A percentile compares a stretch with the other conserved stretches of the same genome.
These are phyloP conservation scores for Talaromyces sp. DNA, from an alignment of 2,329 filamentous ascomycete genomes.

Conservation along the genomic window DNA sequence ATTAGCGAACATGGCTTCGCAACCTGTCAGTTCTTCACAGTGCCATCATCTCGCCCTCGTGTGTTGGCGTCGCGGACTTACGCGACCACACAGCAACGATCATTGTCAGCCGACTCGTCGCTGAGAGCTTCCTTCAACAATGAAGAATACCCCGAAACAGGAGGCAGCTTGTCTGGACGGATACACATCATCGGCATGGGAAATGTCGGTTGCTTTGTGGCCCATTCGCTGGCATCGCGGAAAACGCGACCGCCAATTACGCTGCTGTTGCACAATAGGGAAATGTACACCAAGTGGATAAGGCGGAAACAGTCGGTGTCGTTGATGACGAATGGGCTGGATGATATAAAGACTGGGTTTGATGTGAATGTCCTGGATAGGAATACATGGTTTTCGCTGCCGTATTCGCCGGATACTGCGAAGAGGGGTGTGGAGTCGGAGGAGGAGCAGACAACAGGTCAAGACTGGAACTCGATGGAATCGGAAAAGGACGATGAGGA, in stretches of 20 bases:
- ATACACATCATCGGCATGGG: conserved; percentile 77
- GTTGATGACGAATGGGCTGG: conserved; percentile 34
- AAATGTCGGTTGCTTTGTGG: conserved; percentile 74
- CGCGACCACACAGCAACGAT: background rate
- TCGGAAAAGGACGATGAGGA: conserved; percentile 36
- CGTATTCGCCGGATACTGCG: conserved; percentile 18
- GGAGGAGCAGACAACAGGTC: conserved; percentile 2
- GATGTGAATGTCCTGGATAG: conserved; percentile 37
- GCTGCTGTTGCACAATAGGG: conserved; percentile 64
- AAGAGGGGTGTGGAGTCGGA: background rate
- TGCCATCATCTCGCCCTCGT: conserved; percentile 3
- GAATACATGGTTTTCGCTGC: conserved; percentile 28
- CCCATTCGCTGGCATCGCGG: conserved; percentile 62
- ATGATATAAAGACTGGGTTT: conserved; percentile 39
- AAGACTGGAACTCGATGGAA: background rate
- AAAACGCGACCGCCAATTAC: conserved; percentile 66
- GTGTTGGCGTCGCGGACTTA: conserved; percentile 1
- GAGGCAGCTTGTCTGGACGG: conserved; percentile 36
- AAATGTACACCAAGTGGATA: conserved; percentile 31
- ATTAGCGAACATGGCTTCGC: conserved; percentile 4
- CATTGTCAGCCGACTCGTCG: background rate
- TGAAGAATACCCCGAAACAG: background rate
- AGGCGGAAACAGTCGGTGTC: conserved; percentile 27
- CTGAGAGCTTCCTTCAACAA: background rate
- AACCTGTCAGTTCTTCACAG: conserved; percentile 6